Evolutionary conservation across 345 rosid genomes (phyloP), one percentile per base, ranked within the genome.

Genomic region (Salix suchowensis): DNA sequence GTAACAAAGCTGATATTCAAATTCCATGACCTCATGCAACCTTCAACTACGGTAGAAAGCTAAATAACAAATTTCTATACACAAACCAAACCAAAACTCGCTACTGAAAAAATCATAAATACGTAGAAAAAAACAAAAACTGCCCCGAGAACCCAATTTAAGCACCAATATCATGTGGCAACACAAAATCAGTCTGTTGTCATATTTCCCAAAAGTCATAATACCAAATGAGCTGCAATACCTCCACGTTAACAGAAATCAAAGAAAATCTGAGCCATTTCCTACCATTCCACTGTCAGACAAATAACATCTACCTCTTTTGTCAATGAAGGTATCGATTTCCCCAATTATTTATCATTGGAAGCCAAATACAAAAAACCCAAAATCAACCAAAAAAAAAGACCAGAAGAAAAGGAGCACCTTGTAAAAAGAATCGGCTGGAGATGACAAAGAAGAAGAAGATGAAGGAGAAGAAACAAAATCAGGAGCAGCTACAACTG

Each of bases 371-470:
- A 58, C 64, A 23, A 58, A 4, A 23, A n/a, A 28, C 28, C 28
- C 10, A 58, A 23, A 55, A 46, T 12, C 4, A 46, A 15, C 16
- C 10, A 8, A 8, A 2, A 1, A 23, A n/a, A 4, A 28, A 3
- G 1, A 5, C 28, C 28, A 58, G 23, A 4, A 10, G 15, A 23
- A 23, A 58, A 58, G 64, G 64, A 58, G 65, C 81, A 93, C 98
- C 97, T 92, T 91, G 79, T 14, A 83, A 68, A 89, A 89, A 12
- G 75, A 91, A 84, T 84, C 78, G 11, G 64, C 26, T 58, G 64
- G 24, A 58, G 64, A 58, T 58, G 24, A 58, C 28, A 24, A 58
- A 23, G 64, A 21, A 54, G 60, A n/a, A 58, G 58, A 0, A 52
- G 58, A 5, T 36, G 37, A 21, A 19, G 64, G 64, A 58, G 64